Evolutionary conservation across 2,329 filamentous ascomycete species (phyloP), one percentile per base, ranked within the genome.

Genomic region (Macrophomina phaseolina): DNA sequence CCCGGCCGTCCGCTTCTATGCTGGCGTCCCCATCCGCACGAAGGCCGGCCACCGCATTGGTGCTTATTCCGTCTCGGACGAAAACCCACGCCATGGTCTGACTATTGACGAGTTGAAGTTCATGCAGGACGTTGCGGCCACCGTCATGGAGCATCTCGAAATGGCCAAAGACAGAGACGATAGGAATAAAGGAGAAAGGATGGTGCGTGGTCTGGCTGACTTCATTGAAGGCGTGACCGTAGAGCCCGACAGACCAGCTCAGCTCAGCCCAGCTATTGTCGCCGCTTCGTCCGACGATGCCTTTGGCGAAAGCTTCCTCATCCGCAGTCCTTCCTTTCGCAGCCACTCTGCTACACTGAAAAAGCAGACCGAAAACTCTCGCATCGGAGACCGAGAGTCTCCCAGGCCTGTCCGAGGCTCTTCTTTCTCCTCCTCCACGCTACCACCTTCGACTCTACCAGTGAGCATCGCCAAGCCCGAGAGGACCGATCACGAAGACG

Each of bases 11-110:
- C 72, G 75, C 3, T 88, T 88, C 71, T 86, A 87, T 67, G 85
- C 85, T 5, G 85, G 85, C 18, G 87, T 89, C 0, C 89, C 89
- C 0, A 85, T 91, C 64, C 82, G 84, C 32, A 87, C 86, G 38
- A 83, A 83, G 0, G 84, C 82, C 42, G 83, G 85, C 34, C 83
- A 85, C 70, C 82, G 83, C 55, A 86, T 91, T 65, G 89, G 89
- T 9, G 83, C 82, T 11, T 87, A 88, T 67, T 84, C 85, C 63
- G 83, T 90, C 2, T 78, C 88, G 3, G 88, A 90, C 69, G 83
- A 85, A 51, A 80, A 81, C n/a, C 83, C 85, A 0, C 83, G 86
- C 14, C 71, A 83, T 49, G 84, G 83, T 0, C 71, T 90, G 18
- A 78, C 77, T 11, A 71, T 79, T 0, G 79, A 80, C 8, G 83